Percentiles rank a stretch among this genome's conserved stretches.
These are phyloP conservation scores for Colletotrichum gigasporum DNA, from an alignment of 2,329 filamentous ascomycete genomes.

Conservation along the genomic window DNA sequence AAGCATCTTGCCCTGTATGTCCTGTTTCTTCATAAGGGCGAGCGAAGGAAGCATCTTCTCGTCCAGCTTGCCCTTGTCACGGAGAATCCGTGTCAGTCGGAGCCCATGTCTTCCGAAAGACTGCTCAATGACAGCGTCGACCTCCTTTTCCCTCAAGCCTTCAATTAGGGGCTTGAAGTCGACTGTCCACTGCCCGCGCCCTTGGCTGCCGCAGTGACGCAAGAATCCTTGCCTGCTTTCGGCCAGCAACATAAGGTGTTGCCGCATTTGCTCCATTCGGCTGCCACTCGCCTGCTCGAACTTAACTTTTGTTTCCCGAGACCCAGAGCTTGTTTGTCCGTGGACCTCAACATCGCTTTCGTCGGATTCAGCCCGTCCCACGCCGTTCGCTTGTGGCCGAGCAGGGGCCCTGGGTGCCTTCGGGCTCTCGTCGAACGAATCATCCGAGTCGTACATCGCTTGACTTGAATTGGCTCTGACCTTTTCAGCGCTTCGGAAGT, in stretches of 20 bases:
- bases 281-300: slow-evolving; percentile 61
- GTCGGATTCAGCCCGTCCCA: slow-evolving; percentile 45
- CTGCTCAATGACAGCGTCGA: slow-evolving; percentile 84
- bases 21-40: slow-evolving; percentile 84
- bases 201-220: slow-evolving; percentile 69
- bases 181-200: slow-evolving; percentile 81
- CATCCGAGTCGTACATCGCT: slow-evolving; percentile 42
- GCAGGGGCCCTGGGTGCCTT: slow-evolving; percentile 35
- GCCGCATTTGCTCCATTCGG: slow-evolving; percentile 69
- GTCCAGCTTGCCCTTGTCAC: slow-evolving; percentile 90
- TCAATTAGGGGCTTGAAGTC: slow-evolving; percentile 80
- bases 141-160: slow-evolving; percentile 77
- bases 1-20: slow-evolving; percentile 85
- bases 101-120: slow-evolving; percentile 80
- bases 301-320: slow-evolving; percentile 54
- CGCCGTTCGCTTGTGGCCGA: slow-evolving; percentile 39
- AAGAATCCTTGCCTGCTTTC: slow-evolving; percentile 77
- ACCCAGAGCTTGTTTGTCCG: slow-evolving; percentile 34
- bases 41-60: slow-evolving; percentile 87
- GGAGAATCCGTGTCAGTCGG: slow-evolving; percentile 85
- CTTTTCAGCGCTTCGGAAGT: slow-evolving; percentile 58
- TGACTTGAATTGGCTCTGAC: slow-evolving; percentile 47
- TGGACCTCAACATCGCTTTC: slow-evolving; percentile 36
- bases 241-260: slow-evolving; percentile 77
- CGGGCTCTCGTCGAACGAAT: slow-evolving; percentile 42